Evolutionary conservation across 2,329 filamentous ascomycete species (phyloP).

Genomic region (Polychaeton citri): DNA sequence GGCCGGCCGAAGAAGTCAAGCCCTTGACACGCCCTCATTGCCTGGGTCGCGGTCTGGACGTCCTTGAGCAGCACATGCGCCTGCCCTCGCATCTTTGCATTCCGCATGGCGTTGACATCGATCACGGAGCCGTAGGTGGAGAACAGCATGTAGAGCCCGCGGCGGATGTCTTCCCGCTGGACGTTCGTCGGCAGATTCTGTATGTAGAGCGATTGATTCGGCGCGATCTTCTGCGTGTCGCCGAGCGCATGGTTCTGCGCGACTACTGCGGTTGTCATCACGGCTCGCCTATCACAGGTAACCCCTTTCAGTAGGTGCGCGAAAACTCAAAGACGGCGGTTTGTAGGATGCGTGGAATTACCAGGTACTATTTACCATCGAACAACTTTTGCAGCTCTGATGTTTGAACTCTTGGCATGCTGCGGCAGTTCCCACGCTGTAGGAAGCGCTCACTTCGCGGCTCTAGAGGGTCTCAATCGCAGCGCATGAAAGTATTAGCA

Average conservation of each 20-base stretch:
- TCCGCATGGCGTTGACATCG: conserved; percentile 82
- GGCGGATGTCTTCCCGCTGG: conserved; percentile 74
- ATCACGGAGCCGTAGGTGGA: conserved; percentile 86
- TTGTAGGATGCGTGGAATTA: too few relatives aligned
- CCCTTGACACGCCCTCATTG: conserved; percentile 77
- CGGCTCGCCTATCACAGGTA: too few relatives aligned
- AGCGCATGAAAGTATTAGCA: too few relatives aligned
- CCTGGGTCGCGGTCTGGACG: conserved; percentile 80
- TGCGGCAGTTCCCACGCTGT: background rate
- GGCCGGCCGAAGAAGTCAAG: conserved; percentile 74
- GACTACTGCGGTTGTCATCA: too few relatives aligned
- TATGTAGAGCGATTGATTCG: conserved; percentile 59
- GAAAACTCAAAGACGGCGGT: too few relatives aligned
- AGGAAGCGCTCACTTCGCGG: too few relatives aligned
- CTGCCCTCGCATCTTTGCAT: conserved; percentile 85
- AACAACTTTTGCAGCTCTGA: background rate
- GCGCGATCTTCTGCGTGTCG: conserved; percentile 4
- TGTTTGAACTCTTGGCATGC: background rate
- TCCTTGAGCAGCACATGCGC: conserved; percentile 88
- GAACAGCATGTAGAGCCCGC: conserved; percentile 83
- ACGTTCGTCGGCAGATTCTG: conserved; percentile 83
- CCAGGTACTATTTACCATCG: too few relatives aligned
- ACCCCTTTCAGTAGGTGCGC: too few relatives aligned
- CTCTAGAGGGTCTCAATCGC: too few relatives aligned
- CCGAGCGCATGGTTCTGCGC: background rate